These are phyloP conservation scores for Solanum tarapatanum DNA, from an alignment of 257 asterid species.

Conservation along the genomic window DNA sequence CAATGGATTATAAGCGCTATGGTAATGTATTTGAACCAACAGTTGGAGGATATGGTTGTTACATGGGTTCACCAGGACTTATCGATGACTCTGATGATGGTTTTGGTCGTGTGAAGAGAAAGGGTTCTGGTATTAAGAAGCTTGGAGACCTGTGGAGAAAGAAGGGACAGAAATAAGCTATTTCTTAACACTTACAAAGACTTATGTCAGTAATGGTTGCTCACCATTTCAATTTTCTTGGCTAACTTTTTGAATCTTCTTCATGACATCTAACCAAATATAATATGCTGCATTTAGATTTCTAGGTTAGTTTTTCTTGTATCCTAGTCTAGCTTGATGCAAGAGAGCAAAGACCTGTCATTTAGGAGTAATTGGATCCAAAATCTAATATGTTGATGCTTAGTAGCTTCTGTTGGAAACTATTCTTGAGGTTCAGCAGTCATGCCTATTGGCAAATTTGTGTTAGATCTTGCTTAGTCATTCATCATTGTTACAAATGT, in stretches of 20 bases:
- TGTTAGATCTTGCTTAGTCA: not conserved
- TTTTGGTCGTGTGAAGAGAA: conserved; percentile 59
- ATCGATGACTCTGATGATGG: conserved; percentile 35
- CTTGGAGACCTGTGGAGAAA: conserved; percentile 85
- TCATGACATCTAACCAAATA: not conserved
- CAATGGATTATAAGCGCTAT: conserved; percentile 58
- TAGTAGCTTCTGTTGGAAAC: not conserved
- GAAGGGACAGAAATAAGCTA: conserved; percentile 49
- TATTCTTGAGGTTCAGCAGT: not conserved
- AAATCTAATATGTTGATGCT: not conserved
- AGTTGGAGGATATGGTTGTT: conserved; percentile 26
- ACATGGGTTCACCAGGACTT: conserved; percentile 49
- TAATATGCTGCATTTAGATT: not conserved
- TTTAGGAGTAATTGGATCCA: not conserved
- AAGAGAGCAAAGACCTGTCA: not conserved
- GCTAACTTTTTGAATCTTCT: not conserved
- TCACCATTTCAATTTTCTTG: conserved; percentile 22
- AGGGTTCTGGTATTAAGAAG: conserved; percentile 54
- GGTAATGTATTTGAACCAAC: conserved; percentile 26
- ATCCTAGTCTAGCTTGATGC: not conserved
- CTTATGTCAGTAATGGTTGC: conserved; percentile 19
- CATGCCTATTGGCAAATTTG: not conserved
- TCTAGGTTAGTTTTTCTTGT: not conserved
- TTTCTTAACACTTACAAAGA: not conserved
- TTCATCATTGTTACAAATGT: not conserved